Evolutionary conservation across 2,329 filamentous ascomycete species (phyloP).

Genomic region (Stemphylium lycopersici): DNA sequence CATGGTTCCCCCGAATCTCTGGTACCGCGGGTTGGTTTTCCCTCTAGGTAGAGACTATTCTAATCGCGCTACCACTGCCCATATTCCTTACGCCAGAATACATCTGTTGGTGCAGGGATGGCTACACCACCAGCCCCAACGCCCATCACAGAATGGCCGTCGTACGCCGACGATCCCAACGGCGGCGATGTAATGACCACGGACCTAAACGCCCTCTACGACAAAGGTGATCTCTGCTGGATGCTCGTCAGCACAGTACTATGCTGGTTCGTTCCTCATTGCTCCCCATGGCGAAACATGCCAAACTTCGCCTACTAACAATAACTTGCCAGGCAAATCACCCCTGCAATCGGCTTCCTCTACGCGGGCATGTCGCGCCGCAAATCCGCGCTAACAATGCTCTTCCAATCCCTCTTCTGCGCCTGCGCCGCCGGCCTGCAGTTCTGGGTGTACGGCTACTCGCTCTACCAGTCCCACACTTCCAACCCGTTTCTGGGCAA

Average conservation of each 20-base stretch:
- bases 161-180: conserved; percentile 49
- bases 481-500: conserved; percentile 38
- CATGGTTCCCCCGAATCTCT: background rate
- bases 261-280: conserved; percentile 32
- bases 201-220: conserved; percentile 54
- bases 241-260: conserved; percentile 42
- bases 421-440: conserved; percentile 55
- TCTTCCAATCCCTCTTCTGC: conserved; percentile 57
- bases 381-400: conserved; percentile 52
- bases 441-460: conserved; percentile 57
- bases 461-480: conserved; percentile 49
- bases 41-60: no score
- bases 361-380: conserved; percentile 44
- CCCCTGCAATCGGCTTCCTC: conserved; percentile 43
- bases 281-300: background rate
- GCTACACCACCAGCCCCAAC: conserved; percentile 35
- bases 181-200: conserved; percentile 55
- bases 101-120: conserved; percentile 13
- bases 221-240: conserved; percentile 57
- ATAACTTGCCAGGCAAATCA: conserved; percentile 35
- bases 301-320: background rate
- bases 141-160: conserved; percentile 52
- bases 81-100: background rate
- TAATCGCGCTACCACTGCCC: background rate
- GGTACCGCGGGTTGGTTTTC: background rate